Conservation (phyloP, 192 early-diverging fungal species). For the Podila minutissima region DNA sequence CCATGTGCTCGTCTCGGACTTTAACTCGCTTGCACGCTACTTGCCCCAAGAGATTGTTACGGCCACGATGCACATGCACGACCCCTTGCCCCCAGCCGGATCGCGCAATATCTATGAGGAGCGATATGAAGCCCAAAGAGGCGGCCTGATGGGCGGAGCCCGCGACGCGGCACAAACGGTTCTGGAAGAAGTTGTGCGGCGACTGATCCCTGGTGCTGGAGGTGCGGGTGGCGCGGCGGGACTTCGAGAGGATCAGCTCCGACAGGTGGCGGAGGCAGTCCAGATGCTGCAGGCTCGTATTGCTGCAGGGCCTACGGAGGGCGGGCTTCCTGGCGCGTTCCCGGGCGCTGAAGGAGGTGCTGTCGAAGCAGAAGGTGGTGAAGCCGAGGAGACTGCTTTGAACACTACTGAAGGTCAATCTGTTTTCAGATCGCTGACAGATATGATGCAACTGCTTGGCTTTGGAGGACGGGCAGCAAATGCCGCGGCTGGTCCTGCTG, state of each 20-base stretch:
- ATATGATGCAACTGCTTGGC: constrained; percentile 35
- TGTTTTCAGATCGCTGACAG: constrained; percentile 26
- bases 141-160: constrained; percentile 25
- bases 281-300: constrained; percentile 17
- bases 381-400: neutral
- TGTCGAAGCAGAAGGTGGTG: neutral
- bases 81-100: constrained; percentile 72
- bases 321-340: constrained; percentile 41
- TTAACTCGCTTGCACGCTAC: constrained; percentile 55
- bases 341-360: constrained; percentile 16
- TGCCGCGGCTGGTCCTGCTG: neutral
- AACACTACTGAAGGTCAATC: constrained; percentile 2
- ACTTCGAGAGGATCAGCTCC: constrained; percentile 22
- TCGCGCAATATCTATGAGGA: constrained; percentile 51
- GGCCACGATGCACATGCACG: constrained; percentile 64
- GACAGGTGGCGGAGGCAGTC: constrained; percentile 39
- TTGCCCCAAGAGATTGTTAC: constrained; percentile 61
- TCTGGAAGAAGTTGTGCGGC: constrained; percentile 33
- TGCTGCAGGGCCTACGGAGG: neutral
- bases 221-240: constrained; percentile 9
- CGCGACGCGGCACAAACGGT: constrained; percentile 37
- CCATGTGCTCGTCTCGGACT: constrained; percentile 58
- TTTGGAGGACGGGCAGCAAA: constrained; percentile 14
- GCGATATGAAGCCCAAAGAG: constrained; percentile 34
- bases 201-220: constrained; percentile 24